A percentile compares a stretch with the other conserved stretches of the same genome.
Evolutionary conservation across 768 basidiomycete species (phyloP).

Genomic region (Mycena leptocephala): DNA sequence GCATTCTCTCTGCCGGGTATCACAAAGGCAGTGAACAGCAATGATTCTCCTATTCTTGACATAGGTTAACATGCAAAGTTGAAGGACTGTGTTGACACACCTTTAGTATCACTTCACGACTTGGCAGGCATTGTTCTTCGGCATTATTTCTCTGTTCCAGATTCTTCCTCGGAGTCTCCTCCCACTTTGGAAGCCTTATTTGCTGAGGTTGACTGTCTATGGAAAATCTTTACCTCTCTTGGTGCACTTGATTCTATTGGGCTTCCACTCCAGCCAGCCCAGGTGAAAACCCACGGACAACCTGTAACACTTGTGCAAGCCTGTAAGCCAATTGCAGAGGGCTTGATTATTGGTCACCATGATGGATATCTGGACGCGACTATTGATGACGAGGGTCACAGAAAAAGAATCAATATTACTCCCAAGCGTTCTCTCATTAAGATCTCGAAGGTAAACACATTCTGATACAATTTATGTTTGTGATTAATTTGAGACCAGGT

Average conservation of each 20-base stretch:
- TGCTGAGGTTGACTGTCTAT: background rate
- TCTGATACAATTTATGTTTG: too few relatives aligned
- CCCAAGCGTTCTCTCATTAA: background rate
- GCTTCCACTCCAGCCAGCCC: background rate
- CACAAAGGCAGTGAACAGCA: too few relatives aligned
- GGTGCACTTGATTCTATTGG: background rate
- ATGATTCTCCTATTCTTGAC: too few relatives aligned
- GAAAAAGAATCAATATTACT: background rate
- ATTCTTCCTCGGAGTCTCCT: too few relatives aligned
- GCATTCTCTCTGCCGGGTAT: background rate
- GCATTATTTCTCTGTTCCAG: too few relatives aligned
- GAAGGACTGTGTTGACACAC: background rate
- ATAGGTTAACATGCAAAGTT: too few relatives aligned
- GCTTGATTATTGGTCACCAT: background rate
- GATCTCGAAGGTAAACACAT: background rate
- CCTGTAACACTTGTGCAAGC: background rate
- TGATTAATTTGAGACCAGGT: background rate
- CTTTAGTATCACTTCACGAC: background rate
- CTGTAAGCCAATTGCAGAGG: slow-evolving; percentile 8
- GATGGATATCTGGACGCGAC: background rate
- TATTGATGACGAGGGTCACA: background rate
- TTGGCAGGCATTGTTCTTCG: background rate
- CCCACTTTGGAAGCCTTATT: background rate
- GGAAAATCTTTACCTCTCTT: background rate
- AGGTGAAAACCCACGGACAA: background rate